Conservation (phyloP, 768 basidiomycete genomes). For the Boletus coccyginus region DNA sequence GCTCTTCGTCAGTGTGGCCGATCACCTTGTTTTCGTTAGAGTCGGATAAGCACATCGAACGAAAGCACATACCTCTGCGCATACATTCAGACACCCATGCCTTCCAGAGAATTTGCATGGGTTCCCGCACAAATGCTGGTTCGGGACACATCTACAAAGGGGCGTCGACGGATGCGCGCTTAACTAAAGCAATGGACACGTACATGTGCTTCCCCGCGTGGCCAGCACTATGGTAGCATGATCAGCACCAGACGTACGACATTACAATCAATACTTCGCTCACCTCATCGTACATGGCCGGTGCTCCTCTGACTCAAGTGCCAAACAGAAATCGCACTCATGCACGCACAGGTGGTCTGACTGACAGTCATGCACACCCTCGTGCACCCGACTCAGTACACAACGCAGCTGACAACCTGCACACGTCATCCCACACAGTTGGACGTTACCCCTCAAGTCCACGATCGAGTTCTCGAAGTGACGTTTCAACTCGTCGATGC, state of each 20-base stretch:
- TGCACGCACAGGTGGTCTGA: slow-evolving; percentile 48
- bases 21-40: slow-evolving; percentile 35
- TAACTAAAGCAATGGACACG: slow-evolving; percentile 1
- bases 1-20: slow-evolving; percentile 46
- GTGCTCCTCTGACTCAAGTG: slow-evolving; percentile 26
- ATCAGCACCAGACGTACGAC: not conserved
- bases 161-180: not conserved
- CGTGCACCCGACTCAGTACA: slow-evolving; percentile 44
- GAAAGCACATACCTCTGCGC: slow-evolving; percentile 42
- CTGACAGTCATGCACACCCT: slow-evolving; percentile 45
- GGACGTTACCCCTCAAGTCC: slow-evolving; percentile 43
- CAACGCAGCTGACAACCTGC: slow-evolving; percentile 48
- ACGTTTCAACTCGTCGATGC: slow-evolving; percentile 45
- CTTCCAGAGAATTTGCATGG: slow-evolving; percentile 44
- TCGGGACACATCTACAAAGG: slow-evolving; percentile 47
- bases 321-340: slow-evolving; percentile 40
- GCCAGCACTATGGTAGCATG: slow-evolving; percentile 43
- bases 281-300: slow-evolving; percentile 47
- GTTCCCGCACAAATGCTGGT: slow-evolving; percentile 54
- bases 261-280: slow-evolving; percentile 16
- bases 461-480: slow-evolving; percentile 41
- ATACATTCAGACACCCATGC: slow-evolving; percentile 50
- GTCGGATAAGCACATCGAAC: not conserved
- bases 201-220: slow-evolving; percentile 57
- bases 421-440: slow-evolving; percentile 52